Percentiles rank a stretch among this genome's conserved stretches.
Conservation (phyloP, 148 eudicot genomes). For the Diospyros kaki region DNA sequence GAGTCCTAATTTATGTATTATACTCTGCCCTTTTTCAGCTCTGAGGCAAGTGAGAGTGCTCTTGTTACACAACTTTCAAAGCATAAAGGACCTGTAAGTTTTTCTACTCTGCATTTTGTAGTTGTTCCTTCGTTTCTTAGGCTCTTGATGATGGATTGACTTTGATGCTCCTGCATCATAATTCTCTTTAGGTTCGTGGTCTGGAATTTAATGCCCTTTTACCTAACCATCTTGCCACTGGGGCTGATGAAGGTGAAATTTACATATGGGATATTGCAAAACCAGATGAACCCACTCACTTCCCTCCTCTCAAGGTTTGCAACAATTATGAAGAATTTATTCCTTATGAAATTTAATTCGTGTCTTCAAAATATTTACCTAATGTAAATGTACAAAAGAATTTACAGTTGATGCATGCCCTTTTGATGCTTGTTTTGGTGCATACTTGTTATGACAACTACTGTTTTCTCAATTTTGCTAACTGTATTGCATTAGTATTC, state of each 20-base stretch:
- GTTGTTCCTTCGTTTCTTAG: constrained; percentile 4
- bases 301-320: constrained; percentile 76
- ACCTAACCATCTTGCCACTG: constrained; percentile 85
- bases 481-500: no score
- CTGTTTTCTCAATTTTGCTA: no score
- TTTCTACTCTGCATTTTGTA: constrained; percentile 1
- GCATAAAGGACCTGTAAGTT: constrained; percentile 84
- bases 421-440: no score
- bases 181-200: constrained; percentile 69
- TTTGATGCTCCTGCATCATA: constrained; percentile 3
- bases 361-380: neutral
- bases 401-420: neutral
- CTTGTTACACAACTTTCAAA: constrained; percentile 55
- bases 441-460: no score
- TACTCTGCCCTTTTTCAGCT: constrained; percentile 28
- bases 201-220: constrained; percentile 70
- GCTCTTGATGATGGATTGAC: constrained; percentile 8
- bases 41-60: constrained; percentile 45
- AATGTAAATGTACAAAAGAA: neutral
- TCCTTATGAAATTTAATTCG: neutral
- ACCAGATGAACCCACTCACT: constrained; percentile 63
- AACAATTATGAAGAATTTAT: neutral
- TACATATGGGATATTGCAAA: constrained; percentile 86
- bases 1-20: neutral
- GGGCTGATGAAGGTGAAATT: constrained; percentile 98